Evolutionary conservation across 2,329 filamentous ascomycete species (phyloP), one percentile per base, ranked within the genome.

Genomic region (Coniochaeta hoffmannii): DNA sequence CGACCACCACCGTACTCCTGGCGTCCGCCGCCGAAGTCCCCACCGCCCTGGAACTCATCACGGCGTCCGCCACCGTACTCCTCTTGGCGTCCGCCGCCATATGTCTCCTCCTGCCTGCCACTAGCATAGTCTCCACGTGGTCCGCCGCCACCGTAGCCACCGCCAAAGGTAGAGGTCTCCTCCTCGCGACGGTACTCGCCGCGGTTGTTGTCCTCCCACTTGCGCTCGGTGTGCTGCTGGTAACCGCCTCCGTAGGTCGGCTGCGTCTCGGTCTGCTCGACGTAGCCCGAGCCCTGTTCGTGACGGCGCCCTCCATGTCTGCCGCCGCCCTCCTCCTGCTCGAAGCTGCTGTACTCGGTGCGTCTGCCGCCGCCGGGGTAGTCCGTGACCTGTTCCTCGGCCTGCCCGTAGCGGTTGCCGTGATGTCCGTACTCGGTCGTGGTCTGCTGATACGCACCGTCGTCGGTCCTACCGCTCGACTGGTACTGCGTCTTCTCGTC

Each of bases 371-470:
- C 85, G 55, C 77, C 74, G 17, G 77, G 71, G 58, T 82, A 81
- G 55, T 79, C 74, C 8, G 82, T 87, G 64, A 83, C 73, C 31
- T 74, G 77, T 62, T 82, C 79, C 65, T 85, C 71, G 11, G 84
- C 82, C 64, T 86, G 79, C 8, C 79, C 83, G 61, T 85, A 85
- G 50, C 78, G 77, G 60, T 78, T 71, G 19, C 76, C 76, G 10
- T 77, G 77, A 55, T 75, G 81, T 30, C 81, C 83, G 58, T 85
- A 83, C 68, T 89, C 80, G 12, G 78, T 81, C 60, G 82, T 78
- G 6, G 76, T 80, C 63, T 86, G 77, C 4, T 76, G 81, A 67
- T 84, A 82, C 7, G 81, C 83, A 22, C 82, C 83, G 56, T 88
- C 81, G 7, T 80, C 71, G 36, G 78, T 64, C 32, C 76, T 76